A percentile compares a stretch with the other conserved stretches of the same genome.
phyloP scores from a whole-genome alignment of 2,329 filamentous ascomycete genomes.

The Acrocalymma vagum region DNA sequence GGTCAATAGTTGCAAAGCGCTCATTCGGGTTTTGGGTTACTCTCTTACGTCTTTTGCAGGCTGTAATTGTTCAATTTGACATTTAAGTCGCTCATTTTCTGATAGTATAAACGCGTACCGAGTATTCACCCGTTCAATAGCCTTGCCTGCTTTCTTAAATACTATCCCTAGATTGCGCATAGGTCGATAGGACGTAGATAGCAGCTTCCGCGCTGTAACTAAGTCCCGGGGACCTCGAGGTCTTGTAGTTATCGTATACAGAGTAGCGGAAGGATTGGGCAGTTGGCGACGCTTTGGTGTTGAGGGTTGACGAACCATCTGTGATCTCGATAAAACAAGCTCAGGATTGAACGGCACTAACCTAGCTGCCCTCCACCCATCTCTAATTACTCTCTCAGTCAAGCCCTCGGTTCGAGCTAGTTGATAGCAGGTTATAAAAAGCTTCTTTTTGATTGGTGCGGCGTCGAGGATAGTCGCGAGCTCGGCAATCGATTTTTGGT shows the following conservation, averaged over 20 bases:
- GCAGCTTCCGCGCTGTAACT: slow-evolving; percentile 6
- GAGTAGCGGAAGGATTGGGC: not conserved
- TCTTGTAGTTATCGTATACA: not conserved
- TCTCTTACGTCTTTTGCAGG: slow-evolving; percentile 4
- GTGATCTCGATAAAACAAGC: slow-evolving; percentile 11
- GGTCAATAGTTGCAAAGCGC: slow-evolving; percentile 11
- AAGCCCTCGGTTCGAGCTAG: slow-evolving; percentile 12
- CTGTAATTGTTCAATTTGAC: slow-evolving; percentile 9
- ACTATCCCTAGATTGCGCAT: slow-evolving; percentile 4
- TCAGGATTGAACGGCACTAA: slow-evolving; percentile 17
- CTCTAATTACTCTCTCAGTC: slow-evolving; percentile 13
- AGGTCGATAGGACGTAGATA: slow-evolving; percentile 2
- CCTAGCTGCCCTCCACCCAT: slow-evolving; percentile 18
- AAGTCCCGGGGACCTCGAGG: slow-evolving; percentile 11
- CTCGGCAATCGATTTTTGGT: slow-evolving; percentile 9
- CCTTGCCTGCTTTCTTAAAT: slow-evolving; percentile 17
- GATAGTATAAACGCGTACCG: slow-evolving; percentile 10
- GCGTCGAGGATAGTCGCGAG: slow-evolving; percentile 16
- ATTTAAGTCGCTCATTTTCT: slow-evolving; percentile 15
- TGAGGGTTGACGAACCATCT: slow-evolving; percentile 5
- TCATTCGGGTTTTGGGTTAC: slow-evolving; percentile 20
- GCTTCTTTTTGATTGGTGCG: slow-evolving; percentile 20
- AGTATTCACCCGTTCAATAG: slow-evolving; percentile 11
- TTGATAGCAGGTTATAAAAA: slow-evolving; percentile 21
- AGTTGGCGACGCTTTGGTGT: not conserved